Conservation (phyloP, 1,139 yeast species). For the Candida buenavistaensis region DNA sequence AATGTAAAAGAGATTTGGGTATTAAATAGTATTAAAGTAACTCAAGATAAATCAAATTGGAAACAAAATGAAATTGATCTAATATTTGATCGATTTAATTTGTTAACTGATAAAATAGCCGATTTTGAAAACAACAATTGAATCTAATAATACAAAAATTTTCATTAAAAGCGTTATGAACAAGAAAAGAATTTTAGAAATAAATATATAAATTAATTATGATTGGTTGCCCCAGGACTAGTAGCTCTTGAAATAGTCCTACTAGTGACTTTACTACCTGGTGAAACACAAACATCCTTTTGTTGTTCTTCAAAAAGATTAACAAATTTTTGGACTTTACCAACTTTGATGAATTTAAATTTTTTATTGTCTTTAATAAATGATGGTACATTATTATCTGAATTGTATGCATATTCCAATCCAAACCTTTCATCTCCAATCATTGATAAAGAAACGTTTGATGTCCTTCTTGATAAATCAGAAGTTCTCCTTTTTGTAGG, state of each 20-base stretch:
- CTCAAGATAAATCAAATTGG: constrained; percentile 18
- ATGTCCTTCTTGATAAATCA: constrained; percentile 20
- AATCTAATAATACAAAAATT: neutral
- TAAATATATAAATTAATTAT: no score
- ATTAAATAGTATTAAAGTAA: constrained; percentile 49
- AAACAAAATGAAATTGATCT: constrained; percentile 24
- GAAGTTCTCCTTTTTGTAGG: constrained; percentile 15
- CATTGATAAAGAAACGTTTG: constrained; percentile 23
- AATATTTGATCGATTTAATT: constrained; percentile 40
- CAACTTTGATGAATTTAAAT: constrained; percentile 48
- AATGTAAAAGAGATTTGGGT: constrained; percentile 58
- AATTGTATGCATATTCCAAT: constrained; percentile 33
- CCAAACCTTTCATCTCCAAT: constrained; percentile 23
- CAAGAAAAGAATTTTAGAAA: no score
- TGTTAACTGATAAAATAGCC: constrained; percentile 41
- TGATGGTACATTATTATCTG: constrained; percentile 33
- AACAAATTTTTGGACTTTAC: constrained; percentile 50
- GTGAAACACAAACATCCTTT: constrained; percentile 13
- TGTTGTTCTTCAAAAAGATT: constrained; percentile 43
- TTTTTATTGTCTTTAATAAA: constrained; percentile 45
- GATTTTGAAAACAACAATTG: constrained; percentile 18
- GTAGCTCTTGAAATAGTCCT: neutral
- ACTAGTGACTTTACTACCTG: neutral
- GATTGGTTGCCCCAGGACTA: neutral
- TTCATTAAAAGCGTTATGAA: no score